Percentiles rank a stretch among this genome's conserved stretches.
Evolutionary conservation across 441 rosid genomes (phyloP).

Genomic region (Gossypium laxum): DNA sequence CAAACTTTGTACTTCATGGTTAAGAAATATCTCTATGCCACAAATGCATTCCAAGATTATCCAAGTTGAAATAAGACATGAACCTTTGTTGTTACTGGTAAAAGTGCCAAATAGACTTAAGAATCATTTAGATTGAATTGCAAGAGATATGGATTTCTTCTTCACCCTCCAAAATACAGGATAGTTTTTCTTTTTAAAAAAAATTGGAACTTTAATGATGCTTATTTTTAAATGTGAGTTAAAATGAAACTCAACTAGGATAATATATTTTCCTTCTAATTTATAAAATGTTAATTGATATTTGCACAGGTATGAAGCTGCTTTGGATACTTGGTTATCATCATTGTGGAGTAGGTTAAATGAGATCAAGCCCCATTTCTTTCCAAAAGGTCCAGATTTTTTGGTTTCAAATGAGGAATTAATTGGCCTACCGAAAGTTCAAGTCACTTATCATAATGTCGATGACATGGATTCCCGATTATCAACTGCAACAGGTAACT

Average conservation of each 20-base stretch:
- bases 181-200: not conserved
- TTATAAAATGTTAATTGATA: constrained; percentile 9
- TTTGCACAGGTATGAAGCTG: constrained; percentile 67
- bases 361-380: constrained; percentile 46
- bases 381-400: constrained; percentile 60
- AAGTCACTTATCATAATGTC: constrained; percentile 35
- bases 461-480: constrained; percentile 21
- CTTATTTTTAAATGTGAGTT: not conserved
- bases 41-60: not conserved
- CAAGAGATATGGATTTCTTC: not conserved
- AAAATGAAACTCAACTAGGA: not conserved
- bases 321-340: constrained; percentile 86
- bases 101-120: not conserved
- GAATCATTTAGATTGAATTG: not conserved
- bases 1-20: not conserved
- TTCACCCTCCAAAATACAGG: not conserved
- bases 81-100: not conserved
- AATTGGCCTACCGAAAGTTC: constrained; percentile 56
- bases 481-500: constrained; percentile 39
- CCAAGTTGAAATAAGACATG: not conserved
- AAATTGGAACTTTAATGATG: not conserved
- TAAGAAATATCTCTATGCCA: constrained; percentile 4
- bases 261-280: not conserved
- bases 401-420: constrained; percentile 32
- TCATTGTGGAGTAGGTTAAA: constrained; percentile 60